phyloP scores from a whole-genome alignment of 1,139 yeast species.

The Magnusiomyces paraingens region DNA sequence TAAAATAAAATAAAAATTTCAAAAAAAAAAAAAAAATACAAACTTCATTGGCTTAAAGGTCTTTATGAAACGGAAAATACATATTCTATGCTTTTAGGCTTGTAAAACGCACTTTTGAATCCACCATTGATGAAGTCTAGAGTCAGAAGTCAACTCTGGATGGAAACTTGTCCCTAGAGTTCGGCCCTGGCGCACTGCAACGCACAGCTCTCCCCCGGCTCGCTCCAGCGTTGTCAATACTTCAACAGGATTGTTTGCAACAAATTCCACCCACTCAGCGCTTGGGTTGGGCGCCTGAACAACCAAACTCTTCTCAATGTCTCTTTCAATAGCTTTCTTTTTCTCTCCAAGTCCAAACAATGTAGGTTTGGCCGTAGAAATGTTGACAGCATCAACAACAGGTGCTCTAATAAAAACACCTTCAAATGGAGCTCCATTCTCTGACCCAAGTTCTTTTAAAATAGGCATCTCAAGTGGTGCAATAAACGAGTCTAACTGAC shows the following conservation, averaged over 20 bases:
- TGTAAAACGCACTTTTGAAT: constrained; percentile 31
- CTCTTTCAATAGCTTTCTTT: constrained; percentile 15
- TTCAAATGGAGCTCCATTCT: constrained; percentile 36
- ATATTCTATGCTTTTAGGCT: background rate
- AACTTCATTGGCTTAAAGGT: background rate
- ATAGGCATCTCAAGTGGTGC: constrained; percentile 45
- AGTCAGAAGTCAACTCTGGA: constrained; percentile 62
- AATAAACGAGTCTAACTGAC: constrained; percentile 66
- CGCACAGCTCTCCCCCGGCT: constrained; percentile 35
- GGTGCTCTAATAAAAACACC: constrained; percentile 78
- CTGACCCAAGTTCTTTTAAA: constrained; percentile 36
- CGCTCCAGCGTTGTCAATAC: constrained; percentile 25
- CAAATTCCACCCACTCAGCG: constrained; percentile 6
- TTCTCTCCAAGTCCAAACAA: background rate
- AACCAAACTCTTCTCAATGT: constrained; percentile 3
- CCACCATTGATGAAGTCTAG: constrained; percentile 68
- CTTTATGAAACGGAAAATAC: background rate
- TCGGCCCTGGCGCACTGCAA: constrained; percentile 67
- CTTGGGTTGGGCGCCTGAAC: constrained; percentile 15
- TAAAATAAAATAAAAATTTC: constrained; percentile 12
- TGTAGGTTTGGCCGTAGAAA: constrained; percentile 5
- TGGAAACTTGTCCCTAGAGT: constrained; percentile 74
- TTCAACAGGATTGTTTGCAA: constrained; percentile 19
- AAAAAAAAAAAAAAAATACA: background rate
- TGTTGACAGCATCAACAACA: constrained; percentile 43